Percentiles rank a stretch among this genome's conserved stretches.
phyloP scores from a whole-genome alignment of 805 yeast species.

The Yarrowia sp. region DNA sequence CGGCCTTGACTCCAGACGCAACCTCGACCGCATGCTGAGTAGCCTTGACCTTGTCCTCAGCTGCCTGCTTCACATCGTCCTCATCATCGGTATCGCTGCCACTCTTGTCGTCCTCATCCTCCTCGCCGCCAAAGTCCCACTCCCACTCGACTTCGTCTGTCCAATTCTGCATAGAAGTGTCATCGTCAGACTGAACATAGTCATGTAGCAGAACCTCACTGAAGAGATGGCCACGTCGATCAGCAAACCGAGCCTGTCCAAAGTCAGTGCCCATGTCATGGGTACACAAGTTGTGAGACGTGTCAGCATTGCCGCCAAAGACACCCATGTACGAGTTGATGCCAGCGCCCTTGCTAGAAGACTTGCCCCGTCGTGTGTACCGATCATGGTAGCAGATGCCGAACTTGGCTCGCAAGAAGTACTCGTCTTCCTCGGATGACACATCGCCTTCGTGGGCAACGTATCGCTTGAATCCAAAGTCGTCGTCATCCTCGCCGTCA shows the following conservation, averaged over 20 bases:
- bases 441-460: constrained; percentile 13
- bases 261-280: constrained; percentile 10
- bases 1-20: not conserved
- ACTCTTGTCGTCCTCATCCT: constrained; percentile 1
- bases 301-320: constrained; percentile 6
- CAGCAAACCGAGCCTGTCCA: not conserved
- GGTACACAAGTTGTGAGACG: not conserved
- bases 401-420: constrained; percentile 20
- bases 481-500: constrained; percentile 23
- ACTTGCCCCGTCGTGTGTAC: not conserved
- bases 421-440: constrained; percentile 23
- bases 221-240: constrained; percentile 15
- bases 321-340: constrained; percentile 3
- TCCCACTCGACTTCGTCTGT: constrained; percentile 25
- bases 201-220: constrained; percentile 15
- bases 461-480: not conserved
- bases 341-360: not conserved
- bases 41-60: not conserved
- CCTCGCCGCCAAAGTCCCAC: not conserved
- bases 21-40: not conserved
- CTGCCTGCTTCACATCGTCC: not conserved
- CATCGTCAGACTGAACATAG: constrained; percentile 23
- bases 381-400: constrained; percentile 23
- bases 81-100: not conserved
- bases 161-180: constrained; percentile 23